Base-by-base conservation (phyloP, 345 rosid species). In the Zanthoxylum bungeanum region DNA sequence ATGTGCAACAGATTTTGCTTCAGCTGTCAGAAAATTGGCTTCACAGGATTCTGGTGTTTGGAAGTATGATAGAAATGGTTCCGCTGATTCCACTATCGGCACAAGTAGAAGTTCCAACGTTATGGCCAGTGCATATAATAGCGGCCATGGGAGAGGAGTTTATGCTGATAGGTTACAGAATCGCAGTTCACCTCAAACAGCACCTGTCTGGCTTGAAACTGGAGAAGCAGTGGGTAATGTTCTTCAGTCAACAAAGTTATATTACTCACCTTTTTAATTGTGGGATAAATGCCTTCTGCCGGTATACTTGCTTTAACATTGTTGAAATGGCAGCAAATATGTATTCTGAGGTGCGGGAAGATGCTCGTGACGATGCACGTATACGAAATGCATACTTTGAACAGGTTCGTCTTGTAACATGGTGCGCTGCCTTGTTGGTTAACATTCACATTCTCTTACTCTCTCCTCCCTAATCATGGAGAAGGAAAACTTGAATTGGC, bases 201-300 rank as follows among this genome's bases (percentile, higher is more conserved):
- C 99, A 80, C 98, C 98, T 76, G 83, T 85, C 40, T 96, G 97
- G 99, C 91, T 96, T 77, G 98, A 96, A 82, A 96, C 99, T 36
- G 98, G 99, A 74, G 99, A 96, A 70, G 89, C 96, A 64, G 99
- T 96, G 74, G 99, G 98, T 96, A 96, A 85, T 79, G 60, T 82
- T 79, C 80, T 73, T 71, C 75, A 70, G 72, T 68, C 51, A 60
- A 73, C 73, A 46, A 72, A 68, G 40, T 79, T 73, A 71, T 68
- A 66, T 72, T 75, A 24, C 76, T 49, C 42, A 37, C 33, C 34
- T 77, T 75, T 82, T 16, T 67, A 65, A 67, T 68, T 80, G 73
- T 60, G 65, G 74, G 77, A 66, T 55, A 71, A 74, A 67, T 76
- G 66, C 55, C 42, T 73, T 82, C 74, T 71, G 70, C 74, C 59